Base-by-base conservation (phyloP, 2,329 filamentous ascomycete species). In the Rhynchosporium graminicola region DNA sequence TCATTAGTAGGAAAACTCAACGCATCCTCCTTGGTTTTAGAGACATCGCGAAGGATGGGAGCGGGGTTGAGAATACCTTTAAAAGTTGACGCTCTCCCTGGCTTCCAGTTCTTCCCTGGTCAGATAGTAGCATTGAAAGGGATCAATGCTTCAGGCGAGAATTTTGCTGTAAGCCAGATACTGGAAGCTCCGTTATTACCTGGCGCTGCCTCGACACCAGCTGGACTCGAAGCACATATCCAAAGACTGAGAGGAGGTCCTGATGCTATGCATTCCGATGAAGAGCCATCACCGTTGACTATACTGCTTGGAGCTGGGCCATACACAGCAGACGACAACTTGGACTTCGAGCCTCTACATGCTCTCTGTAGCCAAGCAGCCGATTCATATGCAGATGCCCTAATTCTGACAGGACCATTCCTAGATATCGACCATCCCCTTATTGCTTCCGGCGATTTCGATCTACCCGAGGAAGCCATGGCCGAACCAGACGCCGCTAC, bases 371-470 rank as follows among this genome's bases (percentile, higher is more conserved):
- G 84, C 68, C 87, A 88, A 70, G 92, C 93, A 8, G 87, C 86
- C 15, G 86, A 91, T 67, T 84, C 82, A 28, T 87, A 85, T 67
- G 90, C 88, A 10, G 95, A 99, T 74, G 85, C 86, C 3, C 78
- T 99, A 33, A 83, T 98, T 48, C 81, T 99, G 8, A 80, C 85
- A 3, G 95, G 95, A 0, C 95, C 95, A 0, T 97, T 99, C 74
- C 82, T 99, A 68, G 95, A 98, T 74, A 82, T 89, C 42, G 92
- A 97, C 70, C 95, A 99, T 74, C 94, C 95, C 0, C 80, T 96
- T 31, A 84, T 99, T 59, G 91, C 92, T 29, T 83, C 85, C 15
- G 88, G 92, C 67, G 89, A 94, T 77, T 88, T 94, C 73, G 86
- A 94, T 71, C 81, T 92, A 63, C 88, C 89, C 45, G 83, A 87